Percentiles rank a stretch among this genome's conserved stretches.
Conservation (phyloP, 768 basidiomycete genomes). For the Leccinum subgranulosum region DNA sequence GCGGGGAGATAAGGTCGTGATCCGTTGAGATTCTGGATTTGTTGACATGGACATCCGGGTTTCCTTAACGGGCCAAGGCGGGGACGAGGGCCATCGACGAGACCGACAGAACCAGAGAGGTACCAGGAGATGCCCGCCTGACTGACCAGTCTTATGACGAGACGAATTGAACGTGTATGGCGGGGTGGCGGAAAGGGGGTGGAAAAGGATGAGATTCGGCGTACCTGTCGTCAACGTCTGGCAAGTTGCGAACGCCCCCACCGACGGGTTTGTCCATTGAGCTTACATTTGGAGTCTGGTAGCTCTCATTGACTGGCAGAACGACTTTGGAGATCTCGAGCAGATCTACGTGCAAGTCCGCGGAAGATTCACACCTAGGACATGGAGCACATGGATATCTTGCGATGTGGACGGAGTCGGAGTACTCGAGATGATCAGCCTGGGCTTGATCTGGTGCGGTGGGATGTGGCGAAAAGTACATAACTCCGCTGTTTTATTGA, state of each 20-base stretch:
- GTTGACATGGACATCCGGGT: not conserved
- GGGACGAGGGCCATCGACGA: slow-evolving; percentile 10
- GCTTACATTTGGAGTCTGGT: slow-evolving; percentile 21
- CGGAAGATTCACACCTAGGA: slow-evolving; percentile 31
- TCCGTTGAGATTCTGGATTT: slow-evolving; percentile 24
- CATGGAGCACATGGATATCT: slow-evolving; percentile 29
- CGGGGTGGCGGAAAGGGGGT: slow-evolving; percentile 27
- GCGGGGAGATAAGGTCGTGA: slow-evolving; percentile 32
- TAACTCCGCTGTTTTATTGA: slow-evolving; percentile 17
- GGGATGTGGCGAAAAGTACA: slow-evolving; percentile 16
- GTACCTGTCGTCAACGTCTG: slow-evolving; percentile 13
- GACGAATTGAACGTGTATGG: slow-evolving; percentile 7
- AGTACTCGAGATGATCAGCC: slow-evolving; percentile 24
- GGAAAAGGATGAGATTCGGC: slow-evolving; percentile 20
- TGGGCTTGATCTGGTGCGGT: slow-evolving; percentile 21
- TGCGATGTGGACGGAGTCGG: slow-evolving; percentile 31
- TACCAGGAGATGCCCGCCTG: slow-evolving; percentile 3
- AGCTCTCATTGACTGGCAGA: slow-evolving; percentile 18
- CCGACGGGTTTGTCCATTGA: slow-evolving; percentile 3
- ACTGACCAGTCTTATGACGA: slow-evolving; percentile 4
- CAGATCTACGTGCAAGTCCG: slow-evolving; percentile 29
- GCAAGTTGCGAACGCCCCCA: slow-evolving; percentile 6
- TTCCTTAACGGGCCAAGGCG: slow-evolving; percentile 6
- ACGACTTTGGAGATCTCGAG: slow-evolving; percentile 20
- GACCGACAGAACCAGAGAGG: slow-evolving; percentile 10